A percentile compares a stretch with the other conserved stretches of the same genome.
These are phyloP conservation scores for Amylocarpus encephaloides DNA, from an alignment of 2,329 filamentous ascomycete genomes.

Conservation along the genomic window DNA sequence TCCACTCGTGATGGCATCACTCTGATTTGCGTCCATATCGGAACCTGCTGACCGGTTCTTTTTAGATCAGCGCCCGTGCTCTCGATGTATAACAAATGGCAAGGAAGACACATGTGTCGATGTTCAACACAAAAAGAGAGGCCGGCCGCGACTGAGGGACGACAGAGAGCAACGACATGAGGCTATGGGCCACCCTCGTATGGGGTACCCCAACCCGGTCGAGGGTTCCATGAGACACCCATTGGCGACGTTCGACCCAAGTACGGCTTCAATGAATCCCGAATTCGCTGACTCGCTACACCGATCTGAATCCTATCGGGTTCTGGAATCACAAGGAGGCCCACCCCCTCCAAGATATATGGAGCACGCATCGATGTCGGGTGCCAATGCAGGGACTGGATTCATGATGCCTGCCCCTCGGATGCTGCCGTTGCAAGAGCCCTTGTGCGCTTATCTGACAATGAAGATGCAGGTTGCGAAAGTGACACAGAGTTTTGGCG, in stretches of 20 bases:
- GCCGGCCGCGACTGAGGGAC: slow-evolving; percentile 69
- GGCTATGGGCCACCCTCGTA: slow-evolving; percentile 15
- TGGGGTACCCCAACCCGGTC: slow-evolving; percentile 25
- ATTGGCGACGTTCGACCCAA: slow-evolving; percentile 43
- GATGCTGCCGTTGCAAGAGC: slow-evolving; percentile 39
- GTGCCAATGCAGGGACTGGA: slow-evolving; percentile 43
- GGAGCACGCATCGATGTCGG: slow-evolving; percentile 44
- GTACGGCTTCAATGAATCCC: slow-evolving; percentile 36
- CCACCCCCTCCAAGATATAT: slow-evolving; percentile 43
- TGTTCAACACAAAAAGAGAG: slow-evolving; percentile 80
- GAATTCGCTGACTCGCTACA: slow-evolving; percentile 39
- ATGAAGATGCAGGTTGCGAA: slow-evolving; percentile 53
- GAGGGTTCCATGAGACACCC: slow-evolving; percentile 38
- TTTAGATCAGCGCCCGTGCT: slow-evolving; percentile 68
- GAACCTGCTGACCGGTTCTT: slow-evolving; percentile 15
- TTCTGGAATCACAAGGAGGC: slow-evolving; percentile 49
- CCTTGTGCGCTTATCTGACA: slow-evolving; percentile 49
- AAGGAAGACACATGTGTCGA: slow-evolving; percentile 78
- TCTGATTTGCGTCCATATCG: background rate
- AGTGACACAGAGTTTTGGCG: slow-evolving; percentile 48
- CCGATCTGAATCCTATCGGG: slow-evolving; percentile 43
- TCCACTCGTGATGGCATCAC: background rate
- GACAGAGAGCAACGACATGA: slow-evolving; percentile 58
- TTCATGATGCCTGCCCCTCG: slow-evolving; percentile 21
- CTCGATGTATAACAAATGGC: slow-evolving; percentile 68